A percentile compares a stretch with the other conserved stretches of the same genome.
phyloP scores from a whole-genome alignment of 1,284 basidiomycete species.

The Sporisorium iseilematis-ciliati region DNA sequence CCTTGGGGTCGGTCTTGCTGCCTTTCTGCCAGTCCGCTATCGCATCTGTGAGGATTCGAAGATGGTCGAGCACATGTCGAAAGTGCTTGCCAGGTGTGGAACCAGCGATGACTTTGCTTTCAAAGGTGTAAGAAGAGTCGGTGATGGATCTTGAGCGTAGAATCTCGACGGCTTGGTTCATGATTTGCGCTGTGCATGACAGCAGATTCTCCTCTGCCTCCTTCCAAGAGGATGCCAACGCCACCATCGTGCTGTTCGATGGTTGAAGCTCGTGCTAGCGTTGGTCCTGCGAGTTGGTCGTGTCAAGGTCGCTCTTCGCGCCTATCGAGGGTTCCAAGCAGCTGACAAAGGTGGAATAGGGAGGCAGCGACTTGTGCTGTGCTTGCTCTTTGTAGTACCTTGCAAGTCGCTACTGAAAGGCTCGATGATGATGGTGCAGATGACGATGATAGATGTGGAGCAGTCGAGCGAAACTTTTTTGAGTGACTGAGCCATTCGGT shows the following conservation, averaged over 20 bases:
- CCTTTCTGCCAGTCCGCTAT: constrained; percentile 37
- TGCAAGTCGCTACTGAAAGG: neutral
- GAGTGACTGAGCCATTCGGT: neutral
- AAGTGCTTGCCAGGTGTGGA: constrained; percentile 61
- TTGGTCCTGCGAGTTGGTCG: no score
- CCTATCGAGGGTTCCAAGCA: neutral
- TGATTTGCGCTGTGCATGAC: constrained; percentile 56
- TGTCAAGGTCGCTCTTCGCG: no score
- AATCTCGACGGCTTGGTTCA: constrained; percentile 55
- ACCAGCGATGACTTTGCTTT: constrained; percentile 50
- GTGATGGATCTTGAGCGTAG: constrained; percentile 39
- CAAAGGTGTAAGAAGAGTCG: constrained; percentile 38
- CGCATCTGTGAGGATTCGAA: constrained; percentile 54
- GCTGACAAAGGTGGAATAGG: no score
- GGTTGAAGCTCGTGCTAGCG: no score
- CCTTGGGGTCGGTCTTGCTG: neutral
- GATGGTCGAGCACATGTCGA: constrained; percentile 60
- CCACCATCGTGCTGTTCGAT: constrained; percentile 12
- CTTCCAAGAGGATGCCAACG: constrained; percentile 25
- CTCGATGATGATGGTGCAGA: neutral
- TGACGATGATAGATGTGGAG: constrained; percentile 4
- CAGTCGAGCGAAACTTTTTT: neutral
- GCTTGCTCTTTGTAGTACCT: neutral
- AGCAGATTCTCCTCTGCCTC: constrained; percentile 55
- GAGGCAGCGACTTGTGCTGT: neutral